Percentiles rank a stretch among this genome's conserved stretches.
Conservation (phyloP, 441 rosid genomes). For the Metrosideros polymorpha region DNA sequence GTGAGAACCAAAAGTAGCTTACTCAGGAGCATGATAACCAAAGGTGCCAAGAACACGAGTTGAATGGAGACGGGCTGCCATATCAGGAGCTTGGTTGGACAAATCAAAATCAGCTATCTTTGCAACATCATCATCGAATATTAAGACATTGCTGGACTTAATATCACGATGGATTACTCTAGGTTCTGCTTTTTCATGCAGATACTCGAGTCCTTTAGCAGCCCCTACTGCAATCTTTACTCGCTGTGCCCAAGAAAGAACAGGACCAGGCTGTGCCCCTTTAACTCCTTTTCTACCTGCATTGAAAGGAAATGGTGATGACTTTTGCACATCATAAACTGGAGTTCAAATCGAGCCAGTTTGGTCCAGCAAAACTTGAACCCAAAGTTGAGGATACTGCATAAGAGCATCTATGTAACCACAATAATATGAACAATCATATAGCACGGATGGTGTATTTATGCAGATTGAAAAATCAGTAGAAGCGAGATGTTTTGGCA, state of each 20-base stretch:
- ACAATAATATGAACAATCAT: background rate
- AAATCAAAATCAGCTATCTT: constrained; percentile 71
- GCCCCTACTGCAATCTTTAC: constrained; percentile 73
- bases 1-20: constrained; percentile 22
- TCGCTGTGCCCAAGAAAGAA: constrained; percentile 58
- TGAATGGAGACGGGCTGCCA: constrained; percentile 68
- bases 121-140: constrained; percentile 67
- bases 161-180: constrained; percentile 60
- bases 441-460: background rate
- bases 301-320: background rate
- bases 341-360: background rate
- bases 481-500: background rate
- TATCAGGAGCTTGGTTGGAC: constrained; percentile 72
- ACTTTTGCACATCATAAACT: background rate
- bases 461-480: background rate
- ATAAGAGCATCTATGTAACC: background rate
- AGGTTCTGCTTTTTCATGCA: constrained; percentile 65
- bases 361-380: background rate
- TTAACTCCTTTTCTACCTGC: constrained; percentile 70
- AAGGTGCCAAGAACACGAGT: constrained; percentile 75
- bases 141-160: constrained; percentile 60
- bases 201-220: constrained; percentile 62
- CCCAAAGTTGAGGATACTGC: background rate
- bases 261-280: constrained; percentile 68
- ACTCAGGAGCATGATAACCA: constrained; percentile 77